A percentile compares a stretch with the other conserved stretches of the same genome.
Conservation (phyloP, 1,284 basidiomycete genomes). For the Fomitopsis pinicola region DNA sequence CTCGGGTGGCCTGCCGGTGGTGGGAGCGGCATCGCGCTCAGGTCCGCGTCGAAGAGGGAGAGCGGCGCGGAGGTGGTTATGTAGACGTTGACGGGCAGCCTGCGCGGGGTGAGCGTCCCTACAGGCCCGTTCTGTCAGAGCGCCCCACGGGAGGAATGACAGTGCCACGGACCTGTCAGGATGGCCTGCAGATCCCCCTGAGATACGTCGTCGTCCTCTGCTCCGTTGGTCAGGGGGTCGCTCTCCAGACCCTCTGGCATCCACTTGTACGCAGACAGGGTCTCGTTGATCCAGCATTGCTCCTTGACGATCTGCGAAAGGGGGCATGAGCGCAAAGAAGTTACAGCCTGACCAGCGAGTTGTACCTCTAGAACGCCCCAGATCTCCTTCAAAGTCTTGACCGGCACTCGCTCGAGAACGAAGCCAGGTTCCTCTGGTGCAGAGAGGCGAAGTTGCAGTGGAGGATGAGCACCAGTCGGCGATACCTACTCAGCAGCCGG, state of each 20-base stretch:
- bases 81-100: constrained; percentile 61
- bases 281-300: constrained; percentile 77
- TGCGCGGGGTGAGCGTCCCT: constrained; percentile 49
- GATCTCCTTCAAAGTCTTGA: constrained; percentile 64
- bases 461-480: constrained; percentile 58
- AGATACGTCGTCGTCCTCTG: constrained; percentile 33
- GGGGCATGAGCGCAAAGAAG: constrained; percentile 3
- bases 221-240: constrained; percentile 8
- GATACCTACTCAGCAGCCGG: constrained; percentile 33
- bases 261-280: constrained; percentile 55
- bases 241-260: constrained; percentile 40
- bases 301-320: constrained; percentile 59
- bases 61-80: constrained; percentile 26
- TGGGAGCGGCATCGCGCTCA: constrained; percentile 31
- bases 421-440: constrained; percentile 71
- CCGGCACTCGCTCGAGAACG: constrained; percentile 60
- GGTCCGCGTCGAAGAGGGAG: constrained; percentile 40
- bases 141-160: background rate
- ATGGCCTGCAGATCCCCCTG: constrained; percentile 54
- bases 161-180: constrained; percentile 38
- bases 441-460: constrained; percentile 59
- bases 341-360: background rate
- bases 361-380: constrained; percentile 66
- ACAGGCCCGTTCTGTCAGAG: background rate
- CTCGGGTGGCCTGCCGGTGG: constrained; percentile 32